These are phyloP conservation scores for Bruguiera gymnorhiza DNA, from an alignment of 345 rosid genomes.

Conservation along the genomic window DNA sequence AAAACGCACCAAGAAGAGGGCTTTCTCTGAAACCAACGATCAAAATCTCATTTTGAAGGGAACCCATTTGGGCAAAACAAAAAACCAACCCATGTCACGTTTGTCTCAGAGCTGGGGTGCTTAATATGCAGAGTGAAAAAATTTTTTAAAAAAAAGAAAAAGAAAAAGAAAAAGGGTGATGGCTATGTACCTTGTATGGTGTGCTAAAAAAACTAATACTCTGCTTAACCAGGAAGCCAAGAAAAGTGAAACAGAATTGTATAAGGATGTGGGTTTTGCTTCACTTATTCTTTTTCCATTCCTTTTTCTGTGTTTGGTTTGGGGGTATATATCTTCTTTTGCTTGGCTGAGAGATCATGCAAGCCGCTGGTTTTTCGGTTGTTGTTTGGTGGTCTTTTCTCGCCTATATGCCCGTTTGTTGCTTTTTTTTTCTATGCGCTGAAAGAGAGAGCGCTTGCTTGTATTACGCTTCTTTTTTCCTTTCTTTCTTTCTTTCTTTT, in stretches of 20 bases:
- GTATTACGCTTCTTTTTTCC: background rate
- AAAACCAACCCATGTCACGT: conserved; percentile 1
- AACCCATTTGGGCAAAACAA: conserved; percentile 6
- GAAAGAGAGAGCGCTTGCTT: background rate
- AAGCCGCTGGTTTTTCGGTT: background rate
- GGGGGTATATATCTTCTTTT: background rate
- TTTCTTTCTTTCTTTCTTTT: no score
- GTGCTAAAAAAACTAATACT: background rate
- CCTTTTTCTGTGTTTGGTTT: conserved; percentile 1
- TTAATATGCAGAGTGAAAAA: background rate
- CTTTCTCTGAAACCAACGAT: background rate
- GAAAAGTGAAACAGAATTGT: background rate
- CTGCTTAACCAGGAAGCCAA: conserved; percentile 11
- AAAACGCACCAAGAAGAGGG: conserved; percentile 13
- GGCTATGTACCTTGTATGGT: background rate
- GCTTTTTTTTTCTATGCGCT: background rate
- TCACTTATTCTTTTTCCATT: background rate
- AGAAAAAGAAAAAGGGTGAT: background rate
- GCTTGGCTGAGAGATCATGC: background rate
- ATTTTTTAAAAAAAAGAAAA: background rate
- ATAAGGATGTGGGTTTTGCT: background rate
- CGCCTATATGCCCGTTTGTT: background rate
- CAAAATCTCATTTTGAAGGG: conserved; percentile 13
- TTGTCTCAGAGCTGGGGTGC: background rate
- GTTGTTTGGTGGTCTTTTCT: background rate